Evolutionary conservation across 2,329 filamentous ascomycete genomes (phyloP), one percentile per base, ranked within the genome.

Genomic region (Hirsutella rhossiliensis): DNA sequence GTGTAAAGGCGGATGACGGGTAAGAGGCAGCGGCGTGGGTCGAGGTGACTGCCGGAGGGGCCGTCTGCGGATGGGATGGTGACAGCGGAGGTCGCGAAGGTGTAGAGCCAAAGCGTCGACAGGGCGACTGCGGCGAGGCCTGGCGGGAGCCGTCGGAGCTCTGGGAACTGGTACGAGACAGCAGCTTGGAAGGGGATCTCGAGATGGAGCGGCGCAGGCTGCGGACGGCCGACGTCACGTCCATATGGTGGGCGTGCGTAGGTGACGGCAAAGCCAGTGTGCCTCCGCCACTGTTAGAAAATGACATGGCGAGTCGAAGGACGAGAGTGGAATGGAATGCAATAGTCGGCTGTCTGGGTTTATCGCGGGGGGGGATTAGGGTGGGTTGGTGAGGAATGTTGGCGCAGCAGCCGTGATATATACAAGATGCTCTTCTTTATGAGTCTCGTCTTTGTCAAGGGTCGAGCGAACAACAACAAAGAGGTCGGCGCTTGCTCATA

Each of bases 121-220:
- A 74, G 59, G 68, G 74, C 60, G 68, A 73, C 66, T 69, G 77
- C 49, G 71, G 73, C 38, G 63, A 65, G 20, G 56, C 54, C 42
- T 60, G 60, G 39, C 68, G 65, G 44, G 78, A 76, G 49, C 60
- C 58, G 30, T 73, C 65, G 13, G 70, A 68, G 45, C 60, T 64
- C 48, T 71, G 66, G 1, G 73, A 74, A 38, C 62, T 62, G 39
- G 67, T 61, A 49, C 72, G 69, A 42, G 63, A 61, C 31, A 94
- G 68, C 45, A 92, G 90, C 62, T 92, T 94, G 29, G 90, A 95
- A 11, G 90, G 90, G n/a, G 90, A 96, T 55, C 88, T 78, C 45
- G 89, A 96, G 50, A 96, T 73, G 23, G 90, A 95, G 54, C 87
- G 84, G 51, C 89, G 78, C 46, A 96, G 72, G 56, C 87, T 85